Base-by-base conservation (phyloP, 2,329 filamentous ascomycete genomes). In the Arachnopeziza araneosa region DNA sequence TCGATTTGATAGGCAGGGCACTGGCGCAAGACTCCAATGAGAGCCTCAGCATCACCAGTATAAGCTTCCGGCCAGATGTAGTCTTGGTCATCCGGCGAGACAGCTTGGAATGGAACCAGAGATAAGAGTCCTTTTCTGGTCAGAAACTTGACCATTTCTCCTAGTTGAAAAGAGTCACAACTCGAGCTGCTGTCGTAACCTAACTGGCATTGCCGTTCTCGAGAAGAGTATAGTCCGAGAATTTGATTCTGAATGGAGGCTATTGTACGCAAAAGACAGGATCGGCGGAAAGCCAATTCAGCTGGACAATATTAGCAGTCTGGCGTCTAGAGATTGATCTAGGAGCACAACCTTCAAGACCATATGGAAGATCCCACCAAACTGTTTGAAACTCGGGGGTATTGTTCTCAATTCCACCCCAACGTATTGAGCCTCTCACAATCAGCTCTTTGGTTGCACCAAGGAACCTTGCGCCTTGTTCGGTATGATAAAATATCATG, bases 111-210 rank as follows among this genome's bases (percentile, higher is more conserved):
- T 69, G 85, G 81, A 7, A 81, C 76, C 1, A 90, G 74, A 48
- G 80, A 82, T 3, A 91, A 69, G 0, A 90, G 81, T 26, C 81
- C 79, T 64, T 84, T 84, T 64, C 80, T 79, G 17, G 78, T 75
- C 44, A 92, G 81, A 73, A 92, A 92, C 65, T 85, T 85, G 63
- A 91, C 75, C 79, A 90, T 90, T 74, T 92, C 88, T 22, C 89
- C 89, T 0, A 93, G 81, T 73, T 93, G 89, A 69, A 88, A 93
- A 1, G 85, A 86, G 74, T 93, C 89, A 72, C 89, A 92, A 50
- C 88, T 84, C 1, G 81, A 74, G 63, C 85, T 89, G 1, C 84
- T 86, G 68, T 90, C 88, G 72, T 92, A 92, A 56, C 89, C 88
- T 0, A 91, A 79, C 67, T 84, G 85, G 73, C 89, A 92, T 70